Evolutionary conservation across 441 rosid species (phyloP), one percentile per base, ranked within the genome.

Genomic region (Populus tomentosa): DNA sequence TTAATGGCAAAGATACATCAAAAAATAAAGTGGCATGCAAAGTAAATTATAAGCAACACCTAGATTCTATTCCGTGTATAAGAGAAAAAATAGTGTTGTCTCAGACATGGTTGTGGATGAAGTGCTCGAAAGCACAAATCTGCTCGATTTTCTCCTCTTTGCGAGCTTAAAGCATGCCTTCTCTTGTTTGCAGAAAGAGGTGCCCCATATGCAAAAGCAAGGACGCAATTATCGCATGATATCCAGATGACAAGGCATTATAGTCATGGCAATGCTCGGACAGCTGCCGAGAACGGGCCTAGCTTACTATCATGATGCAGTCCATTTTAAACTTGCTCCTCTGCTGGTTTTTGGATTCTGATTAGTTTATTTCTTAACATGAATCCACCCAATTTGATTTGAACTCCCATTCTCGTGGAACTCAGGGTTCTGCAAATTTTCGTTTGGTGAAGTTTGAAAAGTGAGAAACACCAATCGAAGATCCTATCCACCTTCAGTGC

Each of bases 151-250:
- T 77, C 11, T 21, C n/a, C 42, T 73, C 11, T 2, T 6, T 35
- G 69, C 42, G 56, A 53, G 10, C 81, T 81, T 33, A 75, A 71
- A 65, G 66, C 35, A n/a, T 67, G 30, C 26, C 4, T 68, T 78
- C 50, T 66, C 50, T 67, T 38, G 50, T 76, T 21, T 69, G 74
- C 94, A 96, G 99, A 89, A 35, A 88, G 98, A 89, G 98, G 97
- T 67, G 98, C 99, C 74, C 97, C 99, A 2, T 96, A 94, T 75
- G 99, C 95, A 18, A 94, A 94, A 79, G 84, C 91, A 75, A 89
- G 97, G 85, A 94, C 98, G 24, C 86, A 93, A 0, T 78, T 86
- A 67, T 85, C 95, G 0, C 91, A 90, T 77, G 98, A 93, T 82
- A 93, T 93, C 66, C 98, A 93, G 80, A 82, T 93, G 94, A 66